Base-by-base conservation (phyloP, 305 asterid species). In the Fraxinus xanthoxyloides region DNA sequence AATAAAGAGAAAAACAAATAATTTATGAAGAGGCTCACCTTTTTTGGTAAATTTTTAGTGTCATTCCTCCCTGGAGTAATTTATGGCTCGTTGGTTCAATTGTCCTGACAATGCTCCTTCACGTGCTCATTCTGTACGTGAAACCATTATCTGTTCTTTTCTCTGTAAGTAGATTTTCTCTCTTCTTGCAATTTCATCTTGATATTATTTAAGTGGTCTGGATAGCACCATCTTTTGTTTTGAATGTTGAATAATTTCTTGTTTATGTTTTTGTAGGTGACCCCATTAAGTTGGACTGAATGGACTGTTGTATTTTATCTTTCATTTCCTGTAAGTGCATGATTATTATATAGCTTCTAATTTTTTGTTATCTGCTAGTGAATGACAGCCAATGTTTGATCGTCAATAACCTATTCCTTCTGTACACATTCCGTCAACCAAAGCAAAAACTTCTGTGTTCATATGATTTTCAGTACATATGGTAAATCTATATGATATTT, bases 61-160 rank as follows among this genome's bases (percentile, higher is more conserved):
- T 92, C 84, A 90, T 96, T 80, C 98, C 94, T 43, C 98, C 98
- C 9, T 96, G 99, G 99, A 96, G 99, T 89, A 96, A 96, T 88
- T 82, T 91, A 84, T 96, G 99, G 98, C 98, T 96, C 79, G 98
- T 94, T 84, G 98, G 90, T 78, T 96, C 99, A 8, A 96, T 96
- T 85, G 83, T 89, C 80, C 89, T 96, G 69, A 96, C 98, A 75
- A 94, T 96, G 97, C 85, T 96, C 76, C 98, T 96, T 89, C 98
- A 96, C 85, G 81, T 82, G 80, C 91, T 92, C 81, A 96, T 94
- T 88, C 92, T 94, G 61, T 93, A 94, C 76, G 95, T 96, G 84
- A 89, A 89, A 80, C 99, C 99, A 19, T 87, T 94, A 75, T 92
- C 99, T 31, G 84, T 85, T 82, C 95, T 94, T 81, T 96, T 94